phyloP scores from a whole-genome alignment of 306 rosid species.

The Cyclanthera cordifolia region DNA sequence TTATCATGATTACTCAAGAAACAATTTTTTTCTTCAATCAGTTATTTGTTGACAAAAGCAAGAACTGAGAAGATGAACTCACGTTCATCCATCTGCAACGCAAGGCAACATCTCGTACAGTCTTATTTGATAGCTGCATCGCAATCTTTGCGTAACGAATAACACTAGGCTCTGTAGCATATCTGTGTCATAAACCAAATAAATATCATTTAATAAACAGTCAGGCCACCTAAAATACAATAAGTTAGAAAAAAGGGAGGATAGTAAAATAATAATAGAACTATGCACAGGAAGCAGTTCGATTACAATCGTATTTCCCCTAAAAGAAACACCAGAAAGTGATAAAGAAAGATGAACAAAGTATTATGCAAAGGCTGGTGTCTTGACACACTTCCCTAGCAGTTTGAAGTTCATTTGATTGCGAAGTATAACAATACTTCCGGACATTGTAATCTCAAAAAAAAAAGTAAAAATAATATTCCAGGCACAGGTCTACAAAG shows the following conservation, averaged over 20 bases:
- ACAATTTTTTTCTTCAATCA: background rate
- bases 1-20: background rate
- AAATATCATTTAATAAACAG: background rate
- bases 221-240: background rate
- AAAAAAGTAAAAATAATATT: too few species aligned
- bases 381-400: background rate
- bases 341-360: background rate
- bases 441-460: too few species aligned
- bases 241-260: background rate
- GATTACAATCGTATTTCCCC: background rate
- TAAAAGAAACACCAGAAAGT: background rate
- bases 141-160: constrained; percentile 83
- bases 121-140: constrained; percentile 63
- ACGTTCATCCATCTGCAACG: constrained; percentile 98
- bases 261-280: background rate
- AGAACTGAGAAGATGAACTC: constrained; percentile 24
- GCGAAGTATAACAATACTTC: background rate
- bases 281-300: background rate
- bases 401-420: background rate
- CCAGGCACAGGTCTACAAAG: background rate
- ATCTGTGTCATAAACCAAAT: constrained; percentile 8
- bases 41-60: background rate
- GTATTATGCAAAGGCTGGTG: background rate
- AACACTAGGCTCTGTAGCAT: constrained; percentile 42
- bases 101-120: constrained; percentile 83